These are phyloP conservation scores for Eucalyptus sp. DNA, from an alignment of 345 rosid species.

Conservation along the genomic window DNA sequence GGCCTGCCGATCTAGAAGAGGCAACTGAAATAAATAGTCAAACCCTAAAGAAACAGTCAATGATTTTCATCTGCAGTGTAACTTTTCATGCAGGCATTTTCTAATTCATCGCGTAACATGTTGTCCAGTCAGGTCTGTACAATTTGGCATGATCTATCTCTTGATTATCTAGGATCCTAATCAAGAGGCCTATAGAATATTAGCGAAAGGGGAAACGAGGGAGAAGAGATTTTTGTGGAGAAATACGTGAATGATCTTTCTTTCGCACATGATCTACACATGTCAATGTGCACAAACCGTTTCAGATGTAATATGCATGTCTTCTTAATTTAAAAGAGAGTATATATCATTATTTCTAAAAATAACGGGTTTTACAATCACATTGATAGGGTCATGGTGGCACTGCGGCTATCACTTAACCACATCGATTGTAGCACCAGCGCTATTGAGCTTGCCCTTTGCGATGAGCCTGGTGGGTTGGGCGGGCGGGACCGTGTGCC, in stretches of 20 bases:
- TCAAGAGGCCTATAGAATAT: neutral
- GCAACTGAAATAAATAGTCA: neutral
- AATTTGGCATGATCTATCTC: neutral
- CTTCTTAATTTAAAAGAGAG: neutral
- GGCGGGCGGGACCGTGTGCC: conserved; percentile 3
- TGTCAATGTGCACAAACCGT: neutral
- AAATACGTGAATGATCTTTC: neutral
- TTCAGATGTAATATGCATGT: neutral
- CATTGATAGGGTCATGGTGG: conserved; percentile 9
- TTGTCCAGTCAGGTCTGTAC: neutral
- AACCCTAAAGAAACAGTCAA: neutral
- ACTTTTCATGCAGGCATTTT: neutral
- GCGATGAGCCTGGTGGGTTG: conserved; percentile 19
- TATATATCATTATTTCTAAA: neutral
- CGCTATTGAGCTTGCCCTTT: conserved; percentile 13
- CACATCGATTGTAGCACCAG: conserved; percentile 21
- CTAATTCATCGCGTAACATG: neutral
- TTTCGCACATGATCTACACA: neutral
- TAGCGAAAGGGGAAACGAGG: neutral
- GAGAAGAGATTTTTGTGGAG: neutral
- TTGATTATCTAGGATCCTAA: neutral
- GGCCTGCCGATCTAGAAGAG: neutral
- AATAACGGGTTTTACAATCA: neutral
- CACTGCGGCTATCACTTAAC: conserved; percentile 33
- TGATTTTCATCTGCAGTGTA: neutral